These are phyloP conservation scores for Hyaloperonospora brassicae DNA, from an alignment of 352 stramenopile species.

Conservation along the genomic window DNA sequence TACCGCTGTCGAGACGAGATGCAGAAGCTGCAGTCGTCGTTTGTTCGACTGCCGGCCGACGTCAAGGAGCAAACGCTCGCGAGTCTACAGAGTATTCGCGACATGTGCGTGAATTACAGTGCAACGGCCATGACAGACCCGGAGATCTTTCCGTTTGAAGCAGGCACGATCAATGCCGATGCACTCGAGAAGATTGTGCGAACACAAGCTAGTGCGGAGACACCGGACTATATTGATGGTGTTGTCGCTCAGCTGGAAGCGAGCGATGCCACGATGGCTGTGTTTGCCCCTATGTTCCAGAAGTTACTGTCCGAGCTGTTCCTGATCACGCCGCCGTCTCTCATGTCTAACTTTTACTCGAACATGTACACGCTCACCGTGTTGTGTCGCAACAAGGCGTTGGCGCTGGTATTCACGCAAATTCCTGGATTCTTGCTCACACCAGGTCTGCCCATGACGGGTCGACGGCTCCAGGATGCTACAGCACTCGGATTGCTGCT, in stretches of 20 bases:
- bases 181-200: constrained; percentile 67
- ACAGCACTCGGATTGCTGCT: constrained; percentile 71
- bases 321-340: constrained; percentile 62
- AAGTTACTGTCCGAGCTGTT: constrained; percentile 76
- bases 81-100: constrained; percentile 44
- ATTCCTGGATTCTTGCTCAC: constrained; percentile 71
- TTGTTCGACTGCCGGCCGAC: constrained; percentile 32
- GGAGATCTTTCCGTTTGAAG: constrained; percentile 78
- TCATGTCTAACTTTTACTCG: constrained; percentile 70
- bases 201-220: constrained; percentile 41
- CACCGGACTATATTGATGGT: constrained; percentile 50
- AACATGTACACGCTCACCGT: constrained; percentile 61
- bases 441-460: constrained; percentile 43
- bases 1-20: constrained; percentile 63
- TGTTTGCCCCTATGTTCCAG: constrained; percentile 75
- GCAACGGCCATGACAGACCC: constrained; percentile 74
- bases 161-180: constrained; percentile 52
- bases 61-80: constrained; percentile 49
- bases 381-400: constrained; percentile 57
- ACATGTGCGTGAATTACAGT: constrained; percentile 84
- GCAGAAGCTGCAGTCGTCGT: constrained; percentile 60
- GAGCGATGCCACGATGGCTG: constrained; percentile 32
- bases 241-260: constrained; percentile 44
- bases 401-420: constrained; percentile 52
- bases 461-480: constrained; percentile 63